Evolutionary conservation across 257 asterid genomes (phyloP), one percentile per base, ranked within the genome.

Genomic region (Avicennia marina): DNA sequence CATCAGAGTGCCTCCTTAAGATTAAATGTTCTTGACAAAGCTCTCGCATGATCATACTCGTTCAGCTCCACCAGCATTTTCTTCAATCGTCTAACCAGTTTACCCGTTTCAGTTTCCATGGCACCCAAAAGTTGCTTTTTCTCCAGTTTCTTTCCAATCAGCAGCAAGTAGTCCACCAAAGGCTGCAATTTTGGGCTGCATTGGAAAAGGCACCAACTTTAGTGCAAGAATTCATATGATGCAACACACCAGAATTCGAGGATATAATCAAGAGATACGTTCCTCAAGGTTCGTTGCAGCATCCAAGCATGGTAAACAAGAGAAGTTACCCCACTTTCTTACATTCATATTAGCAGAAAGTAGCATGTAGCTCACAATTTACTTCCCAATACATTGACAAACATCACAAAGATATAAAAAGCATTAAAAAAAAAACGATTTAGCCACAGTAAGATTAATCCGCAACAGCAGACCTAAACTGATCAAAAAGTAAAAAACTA

Each of bases 1-100:
- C n/a, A n/a, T 80, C 71, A 93, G 11, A 93, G 85, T 6, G 99
- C 99, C 77, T 93, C 99, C 78, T 84, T 89, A 70, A 93, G 87
- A 72, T 76, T 86, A 55, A 93, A 93, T 12, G 87, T 84, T 74
- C 87, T 75, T 1, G 83, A 76, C 34, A 93, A 68, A 0, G 66
- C 68, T 66, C 96, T 75, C 0, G 97, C 97, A 15, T 86, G 84
- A 47, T 93, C 97, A 13, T 86, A 93, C 61, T 84, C 84, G 7
- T 93, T 86, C 48, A 93, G 80, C 49, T 89, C 96, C 66, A 93
- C 97, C 48, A 89, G 80, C 97, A 93, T 93, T 69, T 81, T 93
- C 77, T 78, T 93, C 83, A 93, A 41, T 12, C 90, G 73, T n/a
- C 96, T 74, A 18, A 85, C 95, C 51, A 75, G 81, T 62, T 70